Base-by-base conservation (phyloP, 139 green algal species). In the Axilococcus clingmanii region DNA sequence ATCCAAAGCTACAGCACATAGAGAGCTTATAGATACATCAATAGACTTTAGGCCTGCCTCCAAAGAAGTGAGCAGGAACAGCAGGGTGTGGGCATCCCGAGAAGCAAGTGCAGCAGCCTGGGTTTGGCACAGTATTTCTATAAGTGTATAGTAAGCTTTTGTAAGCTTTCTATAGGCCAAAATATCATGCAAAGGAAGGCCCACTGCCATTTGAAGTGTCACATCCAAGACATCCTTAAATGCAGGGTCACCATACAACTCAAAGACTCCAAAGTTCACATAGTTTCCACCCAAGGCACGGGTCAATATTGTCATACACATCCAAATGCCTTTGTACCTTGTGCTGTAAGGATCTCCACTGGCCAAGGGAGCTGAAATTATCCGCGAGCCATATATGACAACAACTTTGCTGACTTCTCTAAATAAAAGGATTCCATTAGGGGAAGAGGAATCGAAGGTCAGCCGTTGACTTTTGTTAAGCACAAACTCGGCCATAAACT, bases 241-340 rank as follows among this genome's bases (percentile, higher is more conserved):
- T 5, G 91, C 87, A 1, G 76, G 69, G 67, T 98, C 91, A 2
- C 86, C 85, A 63, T 98, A 98, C 3, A 98, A 81, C 27, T 95
- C 89, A 80, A 98, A 98, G 11, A 98, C 89, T 0, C 89, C 91
- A 78, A 98, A 98, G 68, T 97, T 98, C 53, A 95, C 89, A 71
- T 98, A 98, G 53, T 88, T 90, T 61, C 91, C 91, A 44, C 60
- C 80, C 60, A 98, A 81, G 0, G 85, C 85, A 20, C 83, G 72
- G 11, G 75, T 68, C 32, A 94, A 73, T 52, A 93, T 81, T 17
- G 71, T 74, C 30, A 97, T 62, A 62, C 78, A 88, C 0, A 95
- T 61, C 84, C 84, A 96, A 40, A 91, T 91, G 45, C 91, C 91
- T 79, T 98, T 98, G 78, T 95, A 96, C 55, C 77, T 66, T 35